Conservation (phyloP, 345 rosid species). For the Moricandia arvensis region DNA sequence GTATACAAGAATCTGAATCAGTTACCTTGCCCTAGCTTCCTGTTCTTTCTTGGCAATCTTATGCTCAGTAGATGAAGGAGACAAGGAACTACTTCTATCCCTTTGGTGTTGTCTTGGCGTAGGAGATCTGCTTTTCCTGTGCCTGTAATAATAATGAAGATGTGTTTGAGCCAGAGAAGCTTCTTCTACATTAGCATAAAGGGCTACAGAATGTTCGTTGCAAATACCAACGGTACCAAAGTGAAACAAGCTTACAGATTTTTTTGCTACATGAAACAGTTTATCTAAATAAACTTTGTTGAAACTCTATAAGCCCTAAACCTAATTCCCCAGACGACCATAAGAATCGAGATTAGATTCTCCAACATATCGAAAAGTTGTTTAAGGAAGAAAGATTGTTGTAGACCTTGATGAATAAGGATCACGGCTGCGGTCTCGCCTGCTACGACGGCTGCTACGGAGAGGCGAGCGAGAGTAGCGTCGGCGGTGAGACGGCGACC, state of each 20-base stretch:
- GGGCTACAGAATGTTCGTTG: background rate
- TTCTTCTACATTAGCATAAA: slow-evolving; percentile 41
- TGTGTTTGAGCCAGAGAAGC: slow-evolving; percentile 47
- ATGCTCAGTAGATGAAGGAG: slow-evolving; percentile 48
- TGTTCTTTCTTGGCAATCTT: slow-evolving; percentile 51
- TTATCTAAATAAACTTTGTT: background rate
- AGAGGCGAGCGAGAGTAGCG: slow-evolving; percentile 44
- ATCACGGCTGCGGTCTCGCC: slow-evolving; percentile 45
- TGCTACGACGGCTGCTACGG: slow-evolving; percentile 45
- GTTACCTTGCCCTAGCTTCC: slow-evolving; percentile 58
- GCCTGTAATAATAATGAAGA: slow-evolving; percentile 38
- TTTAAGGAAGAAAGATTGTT: background rate
- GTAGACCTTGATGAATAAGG: slow-evolving; percentile 37
- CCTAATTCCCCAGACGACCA: background rate
- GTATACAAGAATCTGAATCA: background rate
- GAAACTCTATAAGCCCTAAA: background rate
- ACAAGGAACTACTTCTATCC: slow-evolving; percentile 44
- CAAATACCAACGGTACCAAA: slow-evolving; percentile 4
- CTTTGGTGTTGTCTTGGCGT: slow-evolving; percentile 50
- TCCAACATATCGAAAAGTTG: background rate
- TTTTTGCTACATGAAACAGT: background rate
- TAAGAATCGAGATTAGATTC: background rate
- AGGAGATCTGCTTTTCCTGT: slow-evolving; percentile 66
- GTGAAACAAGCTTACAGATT: background rate
- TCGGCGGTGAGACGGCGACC: slow-evolving; percentile 68